Percentiles rank a stretch among this genome's conserved stretches.
Evolutionary conservation across 2,329 filamentous ascomycete genomes (phyloP).

Genomic region (Allantophomopsis cytisporea): DNA sequence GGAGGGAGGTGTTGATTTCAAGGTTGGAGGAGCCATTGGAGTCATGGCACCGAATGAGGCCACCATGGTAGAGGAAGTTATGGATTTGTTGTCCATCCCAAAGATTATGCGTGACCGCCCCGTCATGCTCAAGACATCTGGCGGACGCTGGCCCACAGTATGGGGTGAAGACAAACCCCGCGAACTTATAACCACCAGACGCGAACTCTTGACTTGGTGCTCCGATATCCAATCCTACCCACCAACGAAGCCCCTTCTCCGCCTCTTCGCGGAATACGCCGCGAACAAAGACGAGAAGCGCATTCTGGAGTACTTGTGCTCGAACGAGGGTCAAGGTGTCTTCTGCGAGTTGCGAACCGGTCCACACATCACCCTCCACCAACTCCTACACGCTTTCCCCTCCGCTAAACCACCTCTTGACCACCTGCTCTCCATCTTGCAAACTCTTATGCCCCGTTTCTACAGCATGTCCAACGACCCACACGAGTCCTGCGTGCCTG

Average conservation of each 20-base stretch:
- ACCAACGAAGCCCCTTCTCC: slow-evolving; percentile 76
- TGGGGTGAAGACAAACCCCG: slow-evolving; percentile 86
- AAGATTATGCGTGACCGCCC: slow-evolving; percentile 75
- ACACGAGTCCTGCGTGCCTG: slow-evolving; percentile 37
- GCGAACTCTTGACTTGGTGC: slow-evolving; percentile 92
- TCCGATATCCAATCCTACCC: slow-evolving; percentile 86
- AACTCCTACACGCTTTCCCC: slow-evolving; percentile 84
- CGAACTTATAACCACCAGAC: slow-evolving; percentile 76
- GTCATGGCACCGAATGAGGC: slow-evolving; percentile 79
- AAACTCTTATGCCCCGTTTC: slow-evolving; percentile 91
- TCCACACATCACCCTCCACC: slow-evolving; percentile 70
- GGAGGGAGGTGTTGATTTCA: slow-evolving; percentile 79
- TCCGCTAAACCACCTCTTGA: slow-evolving; percentile 82
- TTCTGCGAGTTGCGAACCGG: slow-evolving; percentile 94
- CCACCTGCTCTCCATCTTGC: slow-evolving; percentile 64
- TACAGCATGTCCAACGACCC: slow-evolving; percentile 97
- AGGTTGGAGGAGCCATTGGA: slow-evolving; percentile 90
- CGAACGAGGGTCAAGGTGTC: slow-evolving; percentile 76
- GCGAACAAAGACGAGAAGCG: slow-evolving; percentile 73
- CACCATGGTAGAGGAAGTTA: slow-evolving; percentile 65
- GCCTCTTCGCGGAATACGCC: slow-evolving; percentile 76
- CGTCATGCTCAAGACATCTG: slow-evolving; percentile 62
- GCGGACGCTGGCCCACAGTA: slow-evolving; percentile 89
- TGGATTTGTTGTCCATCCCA: slow-evolving; percentile 71
- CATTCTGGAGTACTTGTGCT: slow-evolving; percentile 74